Evolutionary conservation across 352 stramenopile species (phyloP).

Genomic region (Phytopythium vexans): DNA sequence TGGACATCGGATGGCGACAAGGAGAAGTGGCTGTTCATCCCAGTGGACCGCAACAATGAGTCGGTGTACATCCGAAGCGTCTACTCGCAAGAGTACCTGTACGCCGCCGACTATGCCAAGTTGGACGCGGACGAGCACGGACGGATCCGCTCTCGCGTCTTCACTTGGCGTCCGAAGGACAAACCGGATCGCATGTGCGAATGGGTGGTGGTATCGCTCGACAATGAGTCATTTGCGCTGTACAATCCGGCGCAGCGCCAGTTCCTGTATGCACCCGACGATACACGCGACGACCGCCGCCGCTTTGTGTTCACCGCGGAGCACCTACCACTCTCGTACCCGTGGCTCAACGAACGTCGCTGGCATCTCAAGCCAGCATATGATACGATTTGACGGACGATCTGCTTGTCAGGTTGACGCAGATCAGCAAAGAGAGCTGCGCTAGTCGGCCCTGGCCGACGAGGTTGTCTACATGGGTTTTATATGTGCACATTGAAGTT

Average conservation of each 20-base stretch:
- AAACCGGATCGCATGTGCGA: neutral
- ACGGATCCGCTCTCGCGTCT: neutral
- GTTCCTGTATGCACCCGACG: neutral
- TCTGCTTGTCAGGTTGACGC: too few relatives aligned
- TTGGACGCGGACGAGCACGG: neutral
- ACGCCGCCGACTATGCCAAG: neutral
- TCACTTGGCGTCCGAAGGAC: neutral
- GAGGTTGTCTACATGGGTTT: too few relatives aligned
- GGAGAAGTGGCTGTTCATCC: constrained; percentile 27
- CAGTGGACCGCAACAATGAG: neutral
- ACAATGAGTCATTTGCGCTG: neutral
- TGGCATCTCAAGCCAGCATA: neutral
- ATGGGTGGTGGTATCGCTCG: neutral
- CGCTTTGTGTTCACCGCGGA: neutral
- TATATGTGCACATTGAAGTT: too few relatives aligned
- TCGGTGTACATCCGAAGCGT: neutral
- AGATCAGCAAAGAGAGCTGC: too few relatives aligned
- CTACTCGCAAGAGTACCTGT: neutral
- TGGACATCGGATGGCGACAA: constrained; percentile 33
- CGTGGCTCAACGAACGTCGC: neutral
- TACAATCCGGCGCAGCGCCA: neutral
- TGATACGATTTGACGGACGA: too few relatives aligned
- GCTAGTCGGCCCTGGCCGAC: too few relatives aligned
- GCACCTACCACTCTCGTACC: neutral
- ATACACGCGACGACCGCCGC: neutral